phyloP scores from a whole-genome alignment of 306 rosid species.

The Prunus dulcis region DNA sequence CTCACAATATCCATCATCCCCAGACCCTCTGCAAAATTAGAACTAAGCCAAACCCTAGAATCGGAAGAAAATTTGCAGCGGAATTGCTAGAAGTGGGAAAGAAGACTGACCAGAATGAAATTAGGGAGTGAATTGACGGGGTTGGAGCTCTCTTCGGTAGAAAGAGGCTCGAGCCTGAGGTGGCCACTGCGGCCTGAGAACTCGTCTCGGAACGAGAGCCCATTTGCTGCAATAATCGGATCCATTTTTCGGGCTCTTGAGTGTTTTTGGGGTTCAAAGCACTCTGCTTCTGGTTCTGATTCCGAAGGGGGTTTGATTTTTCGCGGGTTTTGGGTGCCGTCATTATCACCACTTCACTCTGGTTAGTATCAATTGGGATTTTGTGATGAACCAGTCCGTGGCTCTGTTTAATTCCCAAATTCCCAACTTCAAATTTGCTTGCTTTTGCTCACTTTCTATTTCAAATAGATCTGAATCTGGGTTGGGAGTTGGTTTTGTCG shows the following conservation, averaged over 20 bases:
- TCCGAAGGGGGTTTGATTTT: not conserved
- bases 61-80: too few relatives aligned
- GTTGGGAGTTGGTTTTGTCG: too few relatives aligned
- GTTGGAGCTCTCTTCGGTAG: constrained; percentile 60
- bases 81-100: too few relatives aligned
- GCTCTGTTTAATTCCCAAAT: too few relatives aligned
- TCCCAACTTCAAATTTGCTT: too few relatives aligned
- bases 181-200: constrained; percentile 95
- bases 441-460: too few relatives aligned
- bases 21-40: too few relatives aligned
- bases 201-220: constrained; percentile 85
- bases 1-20: too few relatives aligned
- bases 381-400: too few relatives aligned
- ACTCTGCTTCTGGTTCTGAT: not conserved
- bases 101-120: constrained; percentile 61
- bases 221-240: constrained; percentile 61
- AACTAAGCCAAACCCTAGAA: too few relatives aligned
- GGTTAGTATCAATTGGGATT: not conserved
- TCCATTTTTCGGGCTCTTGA: constrained; percentile 46
- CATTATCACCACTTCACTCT: not conserved
- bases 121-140: constrained; percentile 77
- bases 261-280: not conserved
- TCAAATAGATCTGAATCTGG: too few relatives aligned
- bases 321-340: constrained; percentile 5
- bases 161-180: constrained; percentile 74